These are phyloP conservation scores for Podospora comata DNA, from an alignment of 495 filamentous ascomycete species.

Conservation along the genomic window DNA sequence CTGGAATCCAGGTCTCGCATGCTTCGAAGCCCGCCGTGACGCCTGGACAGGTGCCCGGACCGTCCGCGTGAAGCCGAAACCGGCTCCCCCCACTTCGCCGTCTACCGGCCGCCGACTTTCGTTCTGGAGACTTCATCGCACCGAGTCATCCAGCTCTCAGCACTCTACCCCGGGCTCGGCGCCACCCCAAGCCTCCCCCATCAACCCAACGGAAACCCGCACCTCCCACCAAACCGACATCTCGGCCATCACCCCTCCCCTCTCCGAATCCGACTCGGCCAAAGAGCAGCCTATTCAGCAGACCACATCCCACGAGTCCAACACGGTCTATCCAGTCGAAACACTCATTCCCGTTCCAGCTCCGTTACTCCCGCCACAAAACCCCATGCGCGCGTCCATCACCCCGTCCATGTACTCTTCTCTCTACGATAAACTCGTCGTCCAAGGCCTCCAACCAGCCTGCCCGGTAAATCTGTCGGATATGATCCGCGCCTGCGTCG, in stretches of 20 bases:
- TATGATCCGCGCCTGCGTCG: conserved; percentile 75
- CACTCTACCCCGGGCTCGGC: conserved; percentile 22
- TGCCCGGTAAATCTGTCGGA: conserved; percentile 84
- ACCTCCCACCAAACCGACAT: conserved; percentile 26
- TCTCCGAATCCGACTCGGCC: conserved; percentile 25
- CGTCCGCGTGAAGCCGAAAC: conserved; percentile 40
- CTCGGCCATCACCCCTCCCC: conserved; percentile 19
- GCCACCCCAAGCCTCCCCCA: conserved; percentile 22
- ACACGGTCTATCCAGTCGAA: conserved; percentile 36
- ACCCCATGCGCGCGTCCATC: conserved; percentile 71
- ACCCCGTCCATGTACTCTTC: conserved; percentile 67
- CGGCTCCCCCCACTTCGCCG: conserved; percentile 34
- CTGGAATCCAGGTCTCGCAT: conserved; percentile 79
- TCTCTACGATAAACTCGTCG: conserved; percentile 84
- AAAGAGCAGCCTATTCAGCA: conserved; percentile 18
- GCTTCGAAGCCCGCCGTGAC: conserved; percentile 71
- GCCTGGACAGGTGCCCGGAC: conserved; percentile 79
- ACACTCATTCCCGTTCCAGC: conserved; percentile 59
- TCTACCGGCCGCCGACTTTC: conserved; percentile 25
- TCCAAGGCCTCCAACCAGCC: conserved; percentile 70
- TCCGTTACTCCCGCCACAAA: conserved; percentile 63
- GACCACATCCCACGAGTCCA: conserved; percentile 21
- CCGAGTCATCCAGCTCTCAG: conserved; percentile 33
- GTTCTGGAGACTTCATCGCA: conserved; percentile 32
- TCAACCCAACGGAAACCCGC: conserved; percentile 24